phyloP scores from a whole-genome alignment of 2,329 filamentous ascomycete genomes.

The Seiridium unicorne region DNA sequence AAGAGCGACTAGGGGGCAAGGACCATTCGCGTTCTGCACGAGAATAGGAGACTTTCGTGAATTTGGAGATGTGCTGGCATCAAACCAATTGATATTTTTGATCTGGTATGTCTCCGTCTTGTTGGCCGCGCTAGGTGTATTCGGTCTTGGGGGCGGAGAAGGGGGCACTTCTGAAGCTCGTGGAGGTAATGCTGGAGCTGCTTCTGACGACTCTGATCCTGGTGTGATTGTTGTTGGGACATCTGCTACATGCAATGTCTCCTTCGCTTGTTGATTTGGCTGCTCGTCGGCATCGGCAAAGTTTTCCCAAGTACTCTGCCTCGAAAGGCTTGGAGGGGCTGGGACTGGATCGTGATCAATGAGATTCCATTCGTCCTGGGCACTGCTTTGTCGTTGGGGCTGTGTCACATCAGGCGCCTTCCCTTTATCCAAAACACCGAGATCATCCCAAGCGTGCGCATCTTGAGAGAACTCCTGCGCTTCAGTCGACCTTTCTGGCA shows the following conservation, averaged over 20 bases:
- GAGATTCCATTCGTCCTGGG: slow-evolving; percentile 49
- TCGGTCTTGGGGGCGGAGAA: slow-evolving; percentile 37
- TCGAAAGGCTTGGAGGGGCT: slow-evolving; percentile 27
- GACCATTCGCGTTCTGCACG: slow-evolving; percentile 90
- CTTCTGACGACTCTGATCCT: background rate
- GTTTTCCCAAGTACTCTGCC: slow-evolving; percentile 37
- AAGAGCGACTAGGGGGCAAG: slow-evolving; percentile 87
- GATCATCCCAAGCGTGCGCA: slow-evolving; percentile 50
- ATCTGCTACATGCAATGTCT: slow-evolving; percentile 2
- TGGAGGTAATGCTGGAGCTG: slow-evolving; percentile 36
- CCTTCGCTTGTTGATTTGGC: background rate
- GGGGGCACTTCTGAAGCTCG: slow-evolving; percentile 19
- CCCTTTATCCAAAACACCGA: slow-evolving; percentile 37
- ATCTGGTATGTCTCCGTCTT: slow-evolving; percentile 83
- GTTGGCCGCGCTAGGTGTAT: slow-evolving; percentile 33
- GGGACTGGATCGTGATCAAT: slow-evolving; percentile 41
- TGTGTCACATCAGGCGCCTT: slow-evolving; percentile 33
- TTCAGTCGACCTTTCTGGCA: slow-evolving; percentile 21
- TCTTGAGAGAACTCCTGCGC: slow-evolving; percentile 37
- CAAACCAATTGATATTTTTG: slow-evolving; percentile 85
- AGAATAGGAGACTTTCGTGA: slow-evolving; percentile 81
- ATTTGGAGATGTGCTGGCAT: slow-evolving; percentile 57
- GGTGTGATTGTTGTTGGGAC: background rate
- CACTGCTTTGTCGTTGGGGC: slow-evolving; percentile 15
- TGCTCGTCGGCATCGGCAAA: slow-evolving; percentile 27